Evolutionary conservation across 1,284 basidiomycete genomes (phyloP), one percentile per base, ranked within the genome.

Genomic region (Gymnopus androsaceus): DNA sequence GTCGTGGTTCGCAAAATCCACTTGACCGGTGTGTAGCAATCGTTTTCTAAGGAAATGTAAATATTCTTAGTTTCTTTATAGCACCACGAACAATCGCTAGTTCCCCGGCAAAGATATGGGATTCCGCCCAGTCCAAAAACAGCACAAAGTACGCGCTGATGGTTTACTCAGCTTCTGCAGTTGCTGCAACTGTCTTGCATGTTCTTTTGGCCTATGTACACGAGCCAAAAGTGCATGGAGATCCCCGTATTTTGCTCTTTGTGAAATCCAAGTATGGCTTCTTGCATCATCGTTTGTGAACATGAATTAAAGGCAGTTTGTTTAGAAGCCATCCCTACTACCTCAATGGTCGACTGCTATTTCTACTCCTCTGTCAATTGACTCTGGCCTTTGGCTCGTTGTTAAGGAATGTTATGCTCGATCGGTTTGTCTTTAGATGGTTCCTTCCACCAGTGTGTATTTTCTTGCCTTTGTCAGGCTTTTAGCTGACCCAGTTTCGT

Each of bases 271-370:
- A 74, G 87, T 87, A 56, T 42, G 76, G 69, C 9, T 6, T 27
- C 40, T 28, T 34, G 21, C 8, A n/a, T n/a, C n/a, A n/a, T 30
- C 17, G 34, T 23, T 19, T 21, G 34, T 31, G 42, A n/a, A 28
- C 25, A 33, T 23, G 50, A 51, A 46, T 27, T 58, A 28, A 51
- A 19, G n/a, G n/a, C 19, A 21, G 7, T 17, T 37, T 34, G 17
- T 11, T 21, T 59, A 89, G 87, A 64, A 87, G 85, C 66, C 84
- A 89, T 60, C 85, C 86, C 1, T 80, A 82, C 62, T 85, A 87
- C 65, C 72, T 90, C 38, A 88, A 88, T 55, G 85, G 85, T 0
- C 79, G 81, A 17, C 69, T 86, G 3, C 59, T 88, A 15, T 88
- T 85, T 64, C 64, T 88, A 3, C 46, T 83, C 17, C 61, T 80